Base-by-base conservation (phyloP, 495 filamentous ascomycete species). In the Amorphotheca resinae region DNA sequence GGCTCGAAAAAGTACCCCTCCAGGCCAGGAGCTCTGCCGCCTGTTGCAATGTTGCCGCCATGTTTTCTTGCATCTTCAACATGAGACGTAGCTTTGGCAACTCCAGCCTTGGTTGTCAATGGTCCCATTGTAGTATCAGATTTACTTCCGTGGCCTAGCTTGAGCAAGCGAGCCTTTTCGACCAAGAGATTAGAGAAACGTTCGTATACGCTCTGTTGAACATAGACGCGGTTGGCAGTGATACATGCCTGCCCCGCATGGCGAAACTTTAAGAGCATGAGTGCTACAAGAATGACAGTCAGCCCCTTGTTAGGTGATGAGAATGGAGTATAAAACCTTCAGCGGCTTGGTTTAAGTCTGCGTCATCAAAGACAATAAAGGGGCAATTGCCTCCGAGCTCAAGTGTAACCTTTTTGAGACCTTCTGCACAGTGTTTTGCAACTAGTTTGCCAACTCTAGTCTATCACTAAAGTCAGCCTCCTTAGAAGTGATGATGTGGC, bases 341-440 rank as follows among this genome's bases (percentile, higher is more conserved):
- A n/a, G n/a, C 59, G 0, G 79, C 76, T 36, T 70, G 64, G 7
- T 80, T 68, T 9, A 83, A 60, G 40, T 82, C 74, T 14, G 78
- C 79, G 54, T 84, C 80, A 36, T 81, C 74, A 52, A 85, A 84
- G 9, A 83, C 72, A 31, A 83, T 63, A 58, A 82, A 82, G 1
- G 79, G 80, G 33, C 78, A 80, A 58, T 84, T 83, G 3, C 80
- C 80, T 15, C 80, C 80, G 14, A 84, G 68, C 57, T 84, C 80
- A 20, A 83, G 70, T 1, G 74, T 79, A 9, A 80, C 52, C 48
- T 83, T 84, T 61, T 82, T 83, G 36, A 83, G 59, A 3, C 76
- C 73, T 9, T 69, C 64, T 0, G 75, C 62, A 23, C 48, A 50
- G 11, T 28, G 70, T 1, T 61, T 57, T 28, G 76, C 75, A 28